These are phyloP conservation scores for Ceratocystis smalleyi DNA, from an alignment of 2,329 filamentous ascomycete species.

Conservation along the genomic window DNA sequence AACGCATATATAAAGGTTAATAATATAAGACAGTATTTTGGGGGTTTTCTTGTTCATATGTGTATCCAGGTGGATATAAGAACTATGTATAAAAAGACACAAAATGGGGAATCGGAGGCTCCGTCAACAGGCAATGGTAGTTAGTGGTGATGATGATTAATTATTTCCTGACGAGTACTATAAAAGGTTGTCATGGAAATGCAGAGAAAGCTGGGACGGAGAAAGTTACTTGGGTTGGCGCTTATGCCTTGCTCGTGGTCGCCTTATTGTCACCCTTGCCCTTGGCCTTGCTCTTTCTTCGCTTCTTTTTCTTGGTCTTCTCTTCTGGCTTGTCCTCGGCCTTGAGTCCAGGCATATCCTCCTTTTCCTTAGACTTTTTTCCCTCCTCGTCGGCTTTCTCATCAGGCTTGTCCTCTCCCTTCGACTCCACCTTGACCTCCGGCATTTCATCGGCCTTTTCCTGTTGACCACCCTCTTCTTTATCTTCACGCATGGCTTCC, in stretches of 20 bases:
- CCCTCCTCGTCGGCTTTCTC: conserved; percentile 1
- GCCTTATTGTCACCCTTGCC: conserved; percentile 20
- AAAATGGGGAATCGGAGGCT: background rate
- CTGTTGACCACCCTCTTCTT: background rate
- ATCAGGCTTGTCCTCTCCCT: background rate
- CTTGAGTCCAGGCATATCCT: conserved; percentile 25
- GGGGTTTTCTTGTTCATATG: too few relatives aligned
- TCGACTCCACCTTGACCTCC: background rate
- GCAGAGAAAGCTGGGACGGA: background rate
- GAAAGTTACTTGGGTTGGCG: background rate
- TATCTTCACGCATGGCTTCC: background rate
- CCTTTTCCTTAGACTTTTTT: background rate
- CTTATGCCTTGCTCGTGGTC: background rate
- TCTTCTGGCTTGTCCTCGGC: conserved; percentile 19
- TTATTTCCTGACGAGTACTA: too few relatives aligned
- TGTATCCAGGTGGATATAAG: too few relatives aligned
- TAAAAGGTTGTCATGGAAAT: background rate
- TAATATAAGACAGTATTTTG: background rate
- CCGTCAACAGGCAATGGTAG: background rate
- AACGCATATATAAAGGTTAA: background rate
- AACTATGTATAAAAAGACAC: background rate
- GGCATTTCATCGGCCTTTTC: background rate
- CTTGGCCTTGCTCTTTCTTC: conserved; percentile 3
- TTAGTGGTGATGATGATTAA: too few relatives aligned
- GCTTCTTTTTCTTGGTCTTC: conserved; percentile 7